Evolutionary conservation across 1,284 basidiomycete species (phyloP).

Genomic region (Coniferiporia sulphurascens): DNA sequence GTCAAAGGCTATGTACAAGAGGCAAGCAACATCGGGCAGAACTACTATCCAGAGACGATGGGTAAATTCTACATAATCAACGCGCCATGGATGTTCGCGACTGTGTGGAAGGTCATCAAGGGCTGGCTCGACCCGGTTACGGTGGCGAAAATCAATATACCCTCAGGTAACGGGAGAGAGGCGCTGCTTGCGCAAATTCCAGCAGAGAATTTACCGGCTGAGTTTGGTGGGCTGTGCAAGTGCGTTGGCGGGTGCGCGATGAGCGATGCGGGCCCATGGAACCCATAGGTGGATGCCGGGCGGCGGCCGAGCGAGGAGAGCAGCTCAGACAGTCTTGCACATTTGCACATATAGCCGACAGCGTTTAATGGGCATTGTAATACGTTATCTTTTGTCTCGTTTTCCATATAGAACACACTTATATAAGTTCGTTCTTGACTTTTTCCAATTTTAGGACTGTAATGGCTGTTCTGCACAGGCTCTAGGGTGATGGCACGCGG

Average conservation of each 20-base stretch:
- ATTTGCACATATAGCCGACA: too few relatives aligned
- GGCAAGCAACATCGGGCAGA: constrained; percentile 82
- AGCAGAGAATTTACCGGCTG: constrained; percentile 75
- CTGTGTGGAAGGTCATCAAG: constrained; percentile 88
- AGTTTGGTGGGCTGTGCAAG: constrained; percentile 81
- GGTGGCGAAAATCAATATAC: constrained; percentile 86
- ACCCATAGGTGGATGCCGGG: constrained; percentile 27
- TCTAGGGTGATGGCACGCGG: too few relatives aligned
- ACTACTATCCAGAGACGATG: constrained; percentile 93
- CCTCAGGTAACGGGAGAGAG: constrained; percentile 58
- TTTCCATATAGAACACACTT: too few relatives aligned
- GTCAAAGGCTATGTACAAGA: constrained; percentile 90
- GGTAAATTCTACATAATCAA: constrained; percentile 97
- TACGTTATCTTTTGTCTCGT: too few relatives aligned
- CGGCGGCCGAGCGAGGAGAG: too few relatives aligned
- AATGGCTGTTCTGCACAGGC: too few relatives aligned
- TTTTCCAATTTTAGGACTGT: too few relatives aligned
- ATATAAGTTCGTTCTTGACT: too few relatives aligned
- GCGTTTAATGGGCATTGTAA: too few relatives aligned
- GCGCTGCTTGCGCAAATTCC: constrained; percentile 79
- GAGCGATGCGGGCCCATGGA: constrained; percentile 94
- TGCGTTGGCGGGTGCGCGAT: constrained; percentile 73
- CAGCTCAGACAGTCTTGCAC: too few relatives aligned
- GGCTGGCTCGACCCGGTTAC: constrained; percentile 95
- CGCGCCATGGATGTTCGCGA: constrained; percentile 87